phyloP scores from a whole-genome alignment of 2,329 filamentous ascomycete species.

The Sphaerulina musiva region DNA sequence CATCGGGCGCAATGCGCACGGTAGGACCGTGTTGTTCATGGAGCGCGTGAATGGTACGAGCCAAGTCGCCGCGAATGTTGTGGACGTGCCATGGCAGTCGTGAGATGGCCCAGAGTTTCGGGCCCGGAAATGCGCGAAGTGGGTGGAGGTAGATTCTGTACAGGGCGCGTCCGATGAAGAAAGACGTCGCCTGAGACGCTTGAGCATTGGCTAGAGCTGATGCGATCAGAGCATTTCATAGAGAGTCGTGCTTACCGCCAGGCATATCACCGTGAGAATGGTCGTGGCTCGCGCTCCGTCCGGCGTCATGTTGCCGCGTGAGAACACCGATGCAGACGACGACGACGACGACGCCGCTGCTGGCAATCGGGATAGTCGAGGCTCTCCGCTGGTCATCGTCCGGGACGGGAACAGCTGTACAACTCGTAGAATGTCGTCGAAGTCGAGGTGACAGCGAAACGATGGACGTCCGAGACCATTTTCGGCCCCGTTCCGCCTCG shows the following conservation, averaged over 20 bases:
- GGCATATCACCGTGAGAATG: not conserved
- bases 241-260: not conserved
- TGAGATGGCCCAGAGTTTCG: constrained; percentile 25
- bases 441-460: too few species aligned
- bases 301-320: not conserved
- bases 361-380: too few species aligned
- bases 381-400: too few species aligned
- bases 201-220: not conserved
- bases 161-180: constrained; percentile 12
- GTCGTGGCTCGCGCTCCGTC: too few species aligned
- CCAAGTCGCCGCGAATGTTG: constrained; percentile 2
- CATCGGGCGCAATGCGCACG: constrained; percentile 28
- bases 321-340: not conserved
- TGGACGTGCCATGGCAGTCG: constrained; percentile 12
- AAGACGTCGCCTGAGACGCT: not conserved
- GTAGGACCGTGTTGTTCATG: constrained; percentile 30
- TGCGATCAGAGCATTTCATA: not conserved
- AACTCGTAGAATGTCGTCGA: too few species aligned
- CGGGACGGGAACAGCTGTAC: too few species aligned
- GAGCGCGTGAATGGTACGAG: constrained; percentile 18
- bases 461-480: not conserved
- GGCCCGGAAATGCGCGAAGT: constrained; percentile 38
- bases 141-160: constrained; percentile 41
- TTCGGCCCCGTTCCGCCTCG: not conserved
- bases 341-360: too few species aligned